Evolutionary conservation across 2,329 filamentous ascomycete species (phyloP).

Genomic region (Cladophialophora immunda): DNA sequence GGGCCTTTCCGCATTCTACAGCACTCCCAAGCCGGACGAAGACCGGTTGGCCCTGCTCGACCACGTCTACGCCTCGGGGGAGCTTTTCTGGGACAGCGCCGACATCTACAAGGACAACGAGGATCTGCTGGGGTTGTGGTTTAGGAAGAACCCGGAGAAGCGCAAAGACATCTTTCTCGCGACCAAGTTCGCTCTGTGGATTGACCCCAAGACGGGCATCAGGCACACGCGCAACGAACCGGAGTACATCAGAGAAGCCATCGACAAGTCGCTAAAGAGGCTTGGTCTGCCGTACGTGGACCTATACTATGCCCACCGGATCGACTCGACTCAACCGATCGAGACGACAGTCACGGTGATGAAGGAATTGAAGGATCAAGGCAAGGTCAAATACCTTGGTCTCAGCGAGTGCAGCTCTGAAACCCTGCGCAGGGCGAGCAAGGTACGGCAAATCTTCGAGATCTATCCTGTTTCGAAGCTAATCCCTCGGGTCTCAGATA

Average conservation of each 20-base stretch:
- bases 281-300: background rate
- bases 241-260: background rate
- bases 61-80: constrained; percentile 41
- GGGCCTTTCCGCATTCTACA: constrained; percentile 6
- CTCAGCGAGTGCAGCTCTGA: constrained; percentile 61
- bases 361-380: constrained; percentile 54
- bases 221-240: background rate
- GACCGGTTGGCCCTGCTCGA: constrained; percentile 43
- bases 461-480: no score
- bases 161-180: constrained; percentile 22
- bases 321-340: constrained; percentile 52
- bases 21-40: constrained; percentile 1
- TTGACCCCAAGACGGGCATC: background rate
- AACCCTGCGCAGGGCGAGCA: constrained; percentile 61
- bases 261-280: background rate
- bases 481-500: no score
- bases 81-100: constrained; percentile 44
- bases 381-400: constrained; percentile 67
- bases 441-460: constrained; percentile 56
- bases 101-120: constrained; percentile 44
- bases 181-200: constrained; percentile 3
- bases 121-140: constrained; percentile 41
- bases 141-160: constrained; percentile 10
- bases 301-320: constrained; percentile 50
- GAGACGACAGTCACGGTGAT: constrained; percentile 55